These are phyloP conservation scores for Clavulina sp. DNA, from an alignment of 768 basidiomycete genomes.

Conservation along the genomic window DNA sequence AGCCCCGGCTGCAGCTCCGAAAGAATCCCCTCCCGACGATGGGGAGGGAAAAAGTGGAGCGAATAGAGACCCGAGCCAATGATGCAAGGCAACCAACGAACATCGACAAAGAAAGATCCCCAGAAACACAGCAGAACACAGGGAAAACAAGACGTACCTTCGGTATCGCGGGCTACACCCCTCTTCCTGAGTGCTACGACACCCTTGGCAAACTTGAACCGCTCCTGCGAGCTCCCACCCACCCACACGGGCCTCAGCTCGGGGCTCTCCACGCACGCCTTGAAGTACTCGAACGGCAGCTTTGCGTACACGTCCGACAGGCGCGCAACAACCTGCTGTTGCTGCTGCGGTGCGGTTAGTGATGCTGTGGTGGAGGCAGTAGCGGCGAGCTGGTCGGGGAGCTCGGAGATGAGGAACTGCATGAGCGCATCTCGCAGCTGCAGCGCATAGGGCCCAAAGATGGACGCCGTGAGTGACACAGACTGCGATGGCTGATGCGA, in stretches of 20 bases:
- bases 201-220: constrained; percentile 86
- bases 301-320: constrained; percentile 57
- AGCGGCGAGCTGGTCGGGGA: constrained; percentile 35
- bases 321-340: constrained; percentile 34
- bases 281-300: constrained; percentile 80
- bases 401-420: constrained; percentile 55
- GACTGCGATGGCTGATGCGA: constrained; percentile 1
- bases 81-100: not conserved
- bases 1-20: no score
- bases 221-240: constrained; percentile 69
- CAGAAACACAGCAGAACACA: no score
- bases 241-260: constrained; percentile 27
- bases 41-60: no score
- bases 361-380: not conserved
- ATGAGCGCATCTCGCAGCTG: constrained; percentile 60
- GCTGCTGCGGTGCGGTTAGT: constrained; percentile 1
- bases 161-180: constrained; percentile 50
- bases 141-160: constrained; percentile 23
- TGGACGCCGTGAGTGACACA: constrained; percentile 18
- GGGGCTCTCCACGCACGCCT: constrained; percentile 61
- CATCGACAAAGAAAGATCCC: no score
- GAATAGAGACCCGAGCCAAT: not conserved
- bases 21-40: no score
- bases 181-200: constrained; percentile 70
- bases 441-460: constrained; percentile 66